Percentiles rank a stretch among this genome's conserved stretches.
These are phyloP conservation scores for Strigomonas culicis DNA, from an alignment of 208 protist species.

Conservation along the genomic window DNA sequence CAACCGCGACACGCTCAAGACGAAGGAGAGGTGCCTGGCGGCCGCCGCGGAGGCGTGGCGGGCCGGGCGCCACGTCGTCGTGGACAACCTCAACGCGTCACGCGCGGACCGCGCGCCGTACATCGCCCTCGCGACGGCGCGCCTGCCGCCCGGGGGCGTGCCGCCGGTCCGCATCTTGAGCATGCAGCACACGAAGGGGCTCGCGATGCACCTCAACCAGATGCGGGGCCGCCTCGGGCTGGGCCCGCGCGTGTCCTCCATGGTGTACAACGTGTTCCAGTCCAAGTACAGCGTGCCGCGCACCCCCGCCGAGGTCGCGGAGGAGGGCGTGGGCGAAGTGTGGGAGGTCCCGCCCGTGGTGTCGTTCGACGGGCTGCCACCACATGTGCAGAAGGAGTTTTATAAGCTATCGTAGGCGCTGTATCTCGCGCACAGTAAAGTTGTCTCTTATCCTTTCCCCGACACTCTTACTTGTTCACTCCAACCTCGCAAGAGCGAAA, in stretches of 20 bases:
- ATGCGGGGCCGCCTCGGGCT: conserved; percentile 43
- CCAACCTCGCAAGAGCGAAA: neutral
- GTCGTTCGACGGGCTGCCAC: conserved; percentile 43
- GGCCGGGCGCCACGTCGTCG: conserved; percentile 64
- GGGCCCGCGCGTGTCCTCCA: conserved; percentile 30
- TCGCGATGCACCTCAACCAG: conserved; percentile 81
- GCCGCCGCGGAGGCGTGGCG: conserved; percentile 34
- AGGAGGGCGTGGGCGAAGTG: conserved; percentile 35
- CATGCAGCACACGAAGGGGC: conserved; percentile 41
- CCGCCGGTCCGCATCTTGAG: conserved; percentile 63
- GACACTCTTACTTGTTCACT: too few species aligned
- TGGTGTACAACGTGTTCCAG: conserved; percentile 60
- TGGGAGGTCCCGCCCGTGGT: conserved; percentile 52
- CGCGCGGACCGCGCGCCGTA: conserved; percentile 45
- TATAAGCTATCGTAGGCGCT: conserved; percentile 30
- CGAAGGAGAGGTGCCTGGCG: conserved; percentile 57
- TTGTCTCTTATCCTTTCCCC: too few species aligned
- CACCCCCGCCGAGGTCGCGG: conserved; percentile 25
- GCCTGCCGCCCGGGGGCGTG: neutral
- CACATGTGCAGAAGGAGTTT: conserved; percentile 26
- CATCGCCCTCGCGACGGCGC: conserved; percentile 42
- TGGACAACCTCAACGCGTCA: conserved; percentile 92
- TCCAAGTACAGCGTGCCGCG: conserved; percentile 27
- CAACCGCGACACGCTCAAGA: conserved; percentile 79
- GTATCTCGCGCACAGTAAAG: too few species aligned